Conservation (phyloP, 805 yeast genomes). For the Metschnikowia similis region DNA sequence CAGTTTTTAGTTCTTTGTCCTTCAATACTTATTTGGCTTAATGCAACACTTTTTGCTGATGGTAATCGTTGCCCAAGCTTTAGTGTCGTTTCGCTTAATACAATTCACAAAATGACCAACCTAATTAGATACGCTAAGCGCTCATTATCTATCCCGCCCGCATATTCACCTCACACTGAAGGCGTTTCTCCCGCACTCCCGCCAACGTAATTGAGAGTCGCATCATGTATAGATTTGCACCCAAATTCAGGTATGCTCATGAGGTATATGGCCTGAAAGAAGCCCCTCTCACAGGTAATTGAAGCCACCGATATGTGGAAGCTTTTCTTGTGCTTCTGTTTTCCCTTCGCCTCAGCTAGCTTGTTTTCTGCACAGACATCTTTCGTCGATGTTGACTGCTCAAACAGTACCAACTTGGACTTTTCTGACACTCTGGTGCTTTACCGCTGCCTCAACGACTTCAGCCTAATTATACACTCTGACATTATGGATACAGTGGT, state of each 20-base stretch:
- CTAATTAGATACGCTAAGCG: too few relatives aligned
- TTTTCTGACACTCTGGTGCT: neutral
- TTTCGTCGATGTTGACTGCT: neutral
- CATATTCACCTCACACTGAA: neutral
- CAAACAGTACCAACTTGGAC: neutral
- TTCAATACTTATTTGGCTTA: too few relatives aligned
- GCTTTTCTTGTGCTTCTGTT: neutral
- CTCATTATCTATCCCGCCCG: too few relatives aligned
- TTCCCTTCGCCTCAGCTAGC: neutral
- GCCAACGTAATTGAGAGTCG: neutral
- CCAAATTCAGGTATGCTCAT: neutral
- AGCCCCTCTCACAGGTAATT: neutral
- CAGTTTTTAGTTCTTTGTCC: too few relatives aligned
- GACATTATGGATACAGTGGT: neutral
- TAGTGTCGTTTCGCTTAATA: too few relatives aligned
- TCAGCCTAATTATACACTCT: constrained; percentile 3
- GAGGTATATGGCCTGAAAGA: too few relatives aligned
- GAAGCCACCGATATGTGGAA: neutral
- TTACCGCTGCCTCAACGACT: constrained; percentile 2
- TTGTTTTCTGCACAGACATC: neutral
- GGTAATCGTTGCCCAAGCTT: too few relatives aligned
- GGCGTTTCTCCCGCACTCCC: too few relatives aligned
- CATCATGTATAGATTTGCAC: neutral
- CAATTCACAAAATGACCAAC: too few relatives aligned
- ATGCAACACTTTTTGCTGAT: too few relatives aligned